Evolutionary conservation across 1,139 yeast genomes (phyloP).

Genomic region (Taphrina populina): DNA sequence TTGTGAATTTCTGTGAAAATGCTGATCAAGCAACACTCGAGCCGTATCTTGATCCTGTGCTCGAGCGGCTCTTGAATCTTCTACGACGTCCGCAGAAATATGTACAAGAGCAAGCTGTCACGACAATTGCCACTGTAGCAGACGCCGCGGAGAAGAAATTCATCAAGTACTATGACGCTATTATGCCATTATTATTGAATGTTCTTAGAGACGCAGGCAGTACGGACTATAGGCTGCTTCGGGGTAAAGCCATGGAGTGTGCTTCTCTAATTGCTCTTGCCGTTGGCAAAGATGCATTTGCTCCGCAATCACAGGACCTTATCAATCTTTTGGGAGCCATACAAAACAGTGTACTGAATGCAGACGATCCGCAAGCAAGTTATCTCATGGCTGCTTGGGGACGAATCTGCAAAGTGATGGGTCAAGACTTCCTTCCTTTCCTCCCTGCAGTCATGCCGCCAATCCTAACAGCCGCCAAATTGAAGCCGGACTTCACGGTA

Average conservation of each 20-base stretch:
- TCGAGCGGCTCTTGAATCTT: slow-evolving; percentile 69
- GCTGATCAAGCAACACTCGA: slow-evolving; percentile 84
- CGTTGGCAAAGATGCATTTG: slow-evolving; percentile 90
- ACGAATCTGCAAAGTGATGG: slow-evolving; percentile 80
- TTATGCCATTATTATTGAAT: slow-evolving; percentile 83
- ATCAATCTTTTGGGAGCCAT: slow-evolving; percentile 70
- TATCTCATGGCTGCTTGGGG: slow-evolving; percentile 97
- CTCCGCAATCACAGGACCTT: slow-evolving; percentile 71
- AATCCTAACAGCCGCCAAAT: slow-evolving; percentile 75
- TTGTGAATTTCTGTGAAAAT: slow-evolving; percentile 90
- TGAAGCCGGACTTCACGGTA: slow-evolving; percentile 82
- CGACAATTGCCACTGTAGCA: slow-evolving; percentile 95
- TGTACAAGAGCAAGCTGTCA: slow-evolving; percentile 94
- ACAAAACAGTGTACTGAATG: slow-evolving; percentile 52
- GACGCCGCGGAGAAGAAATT: slow-evolving; percentile 95
- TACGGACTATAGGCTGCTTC: slow-evolving; percentile 71
- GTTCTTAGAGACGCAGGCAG: slow-evolving; percentile 74
- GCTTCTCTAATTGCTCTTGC: slow-evolving; percentile 91
- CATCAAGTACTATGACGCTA: slow-evolving; percentile 85
- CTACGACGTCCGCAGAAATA: slow-evolving; percentile 83
- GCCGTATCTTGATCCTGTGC: slow-evolving; percentile 80
- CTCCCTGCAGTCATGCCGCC: slow-evolving; percentile 89
- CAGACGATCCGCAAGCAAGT: slow-evolving; percentile 81
- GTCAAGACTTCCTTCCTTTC: slow-evolving; percentile 82
- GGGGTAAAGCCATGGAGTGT: slow-evolving; percentile 95